These are phyloP conservation scores for Pelargonium myrrhifolium DNA, from an alignment of 441 rosid species.

Conservation along the genomic window DNA sequence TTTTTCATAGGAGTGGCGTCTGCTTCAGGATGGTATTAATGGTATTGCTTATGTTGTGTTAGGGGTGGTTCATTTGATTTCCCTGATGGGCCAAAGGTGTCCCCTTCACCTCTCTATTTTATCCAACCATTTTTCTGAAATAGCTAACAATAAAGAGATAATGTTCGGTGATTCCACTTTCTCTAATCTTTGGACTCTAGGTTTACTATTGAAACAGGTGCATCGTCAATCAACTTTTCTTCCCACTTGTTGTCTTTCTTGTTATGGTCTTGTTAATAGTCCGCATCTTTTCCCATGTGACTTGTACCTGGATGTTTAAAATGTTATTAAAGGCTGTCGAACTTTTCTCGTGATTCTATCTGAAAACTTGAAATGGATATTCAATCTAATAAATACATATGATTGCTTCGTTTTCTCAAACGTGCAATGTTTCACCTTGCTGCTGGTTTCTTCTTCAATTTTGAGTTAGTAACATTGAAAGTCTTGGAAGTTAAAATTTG, in stretches of 20 bases:
- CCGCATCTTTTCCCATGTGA: neutral
- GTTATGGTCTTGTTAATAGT: neutral
- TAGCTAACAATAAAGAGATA: neutral
- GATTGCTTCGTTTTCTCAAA: neutral
- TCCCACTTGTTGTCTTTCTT: neutral
- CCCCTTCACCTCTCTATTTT: neutral
- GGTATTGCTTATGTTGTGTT: neutral
- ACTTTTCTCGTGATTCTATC: neutral
- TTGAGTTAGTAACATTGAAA: neutral
- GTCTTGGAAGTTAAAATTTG: neutral
- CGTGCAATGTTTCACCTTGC: neutral
- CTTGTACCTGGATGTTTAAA: neutral
- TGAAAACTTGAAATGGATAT: neutral
- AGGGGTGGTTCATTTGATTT: neutral
- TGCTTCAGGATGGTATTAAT: too few relatives aligned
- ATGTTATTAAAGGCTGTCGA: neutral
- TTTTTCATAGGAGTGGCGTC: too few relatives aligned
- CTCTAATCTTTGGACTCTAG: neutral
- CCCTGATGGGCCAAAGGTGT: neutral
- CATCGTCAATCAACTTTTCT: neutral
- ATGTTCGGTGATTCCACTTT: neutral
- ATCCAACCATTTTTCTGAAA: neutral
- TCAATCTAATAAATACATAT: neutral
- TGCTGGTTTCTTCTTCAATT: neutral
- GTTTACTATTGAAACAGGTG: neutral